These are phyloP conservation scores for Wickerhamomyces silvicola DNA, from an alignment of 805 yeast species.

Conservation along the genomic window DNA sequence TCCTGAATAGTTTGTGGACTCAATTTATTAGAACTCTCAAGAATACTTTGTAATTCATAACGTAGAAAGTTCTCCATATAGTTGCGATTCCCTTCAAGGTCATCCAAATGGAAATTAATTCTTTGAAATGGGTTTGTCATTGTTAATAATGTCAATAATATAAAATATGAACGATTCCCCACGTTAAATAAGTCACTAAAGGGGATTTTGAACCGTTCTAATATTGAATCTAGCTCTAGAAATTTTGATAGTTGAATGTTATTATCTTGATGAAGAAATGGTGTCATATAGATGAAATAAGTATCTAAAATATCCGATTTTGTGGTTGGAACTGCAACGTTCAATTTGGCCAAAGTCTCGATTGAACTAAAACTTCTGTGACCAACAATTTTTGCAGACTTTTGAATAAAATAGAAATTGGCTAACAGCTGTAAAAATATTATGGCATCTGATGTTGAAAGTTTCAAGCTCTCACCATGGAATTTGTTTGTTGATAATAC, in stretches of 20 bases:
- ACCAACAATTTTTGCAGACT: constrained; percentile 5
- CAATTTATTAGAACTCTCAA: no score
- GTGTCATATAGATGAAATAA: constrained; percentile 11
- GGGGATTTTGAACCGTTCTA: constrained; percentile 13
- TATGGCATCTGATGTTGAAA: constrained; percentile 8
- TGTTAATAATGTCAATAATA: constrained; percentile 9
- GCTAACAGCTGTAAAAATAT: constrained; percentile 4
- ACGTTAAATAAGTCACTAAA: constrained; percentile 8
- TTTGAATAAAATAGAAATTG: constrained; percentile 1
- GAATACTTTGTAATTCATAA: no score
- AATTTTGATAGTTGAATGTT: constrained; percentile 1
- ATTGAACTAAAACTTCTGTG: constrained; percentile 1
- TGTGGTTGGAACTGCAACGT: constrained; percentile 2
- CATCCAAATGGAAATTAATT: constrained; percentile 10
- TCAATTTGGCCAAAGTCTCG: constrained; percentile 2
- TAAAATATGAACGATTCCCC: constrained; percentile 16
- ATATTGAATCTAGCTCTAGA: constrained; percentile 7
- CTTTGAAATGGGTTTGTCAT: constrained; percentile 15
- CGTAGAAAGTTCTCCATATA: constrained; percentile 9
- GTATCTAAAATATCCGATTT: constrained; percentile 6
- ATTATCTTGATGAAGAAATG: constrained; percentile 8
- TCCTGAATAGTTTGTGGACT: no score
- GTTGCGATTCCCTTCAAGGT: constrained; percentile 7
- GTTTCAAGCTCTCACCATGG: constrained; percentile 13
- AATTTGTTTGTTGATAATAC: constrained; percentile 15